These are phyloP conservation scores for Pyricularia pennisetigena DNA, from an alignment of 2,329 filamentous ascomycete species.

Conservation along the genomic window DNA sequence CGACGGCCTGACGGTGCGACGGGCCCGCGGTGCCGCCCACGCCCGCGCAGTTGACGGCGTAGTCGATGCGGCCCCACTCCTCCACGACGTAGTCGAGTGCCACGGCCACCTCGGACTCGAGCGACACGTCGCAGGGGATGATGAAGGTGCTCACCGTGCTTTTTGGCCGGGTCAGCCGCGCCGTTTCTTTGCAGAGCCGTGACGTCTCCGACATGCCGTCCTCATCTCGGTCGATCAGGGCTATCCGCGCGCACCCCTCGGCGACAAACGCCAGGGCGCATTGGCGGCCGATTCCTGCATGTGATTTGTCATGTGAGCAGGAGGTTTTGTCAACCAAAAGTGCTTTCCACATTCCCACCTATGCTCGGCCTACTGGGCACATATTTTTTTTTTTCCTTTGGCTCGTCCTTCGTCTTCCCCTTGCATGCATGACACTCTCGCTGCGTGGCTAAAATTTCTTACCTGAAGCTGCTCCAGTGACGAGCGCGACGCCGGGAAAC, in stretches of 20 bases:
- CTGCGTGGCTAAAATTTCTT: not conserved
- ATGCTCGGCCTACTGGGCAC: not conserved
- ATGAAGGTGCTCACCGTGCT: slow-evolving; percentile 11
- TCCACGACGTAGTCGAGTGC: slow-evolving; percentile 21
- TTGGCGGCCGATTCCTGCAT: slow-evolving; percentile 30
- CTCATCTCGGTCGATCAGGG: slow-evolving; percentile 27
- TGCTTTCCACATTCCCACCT: not conserved
- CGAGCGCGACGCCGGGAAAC: slow-evolving; percentile 20
- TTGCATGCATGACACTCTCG: not conserved
- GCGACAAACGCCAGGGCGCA: slow-evolving; percentile 30
- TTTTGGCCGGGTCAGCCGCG: not conserved
- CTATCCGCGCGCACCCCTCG: slow-evolving; percentile 31
- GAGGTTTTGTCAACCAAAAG: not conserved
- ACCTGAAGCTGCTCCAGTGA: slow-evolving; percentile 23
- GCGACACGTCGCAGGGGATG: slow-evolving; percentile 23
- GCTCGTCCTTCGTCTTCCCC: not conserved
- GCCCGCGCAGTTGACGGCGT: slow-evolving; percentile 34
- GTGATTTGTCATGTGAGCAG: not conserved
- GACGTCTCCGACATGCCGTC: slow-evolving; percentile 22
- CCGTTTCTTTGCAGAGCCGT: slow-evolving; percentile 11
- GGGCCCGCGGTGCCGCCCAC: slow-evolving; percentile 25
- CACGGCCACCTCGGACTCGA: slow-evolving; percentile 21
- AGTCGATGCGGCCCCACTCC: slow-evolving; percentile 30
- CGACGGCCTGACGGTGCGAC: slow-evolving; percentile 21
- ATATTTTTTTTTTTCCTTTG: not conserved